Percentiles rank a stretch among this genome's conserved stretches.
These are phyloP conservation scores for Pulicaria dysenterica DNA, from an alignment of 129 eudicot genomes.

Conservation along the genomic window DNA sequence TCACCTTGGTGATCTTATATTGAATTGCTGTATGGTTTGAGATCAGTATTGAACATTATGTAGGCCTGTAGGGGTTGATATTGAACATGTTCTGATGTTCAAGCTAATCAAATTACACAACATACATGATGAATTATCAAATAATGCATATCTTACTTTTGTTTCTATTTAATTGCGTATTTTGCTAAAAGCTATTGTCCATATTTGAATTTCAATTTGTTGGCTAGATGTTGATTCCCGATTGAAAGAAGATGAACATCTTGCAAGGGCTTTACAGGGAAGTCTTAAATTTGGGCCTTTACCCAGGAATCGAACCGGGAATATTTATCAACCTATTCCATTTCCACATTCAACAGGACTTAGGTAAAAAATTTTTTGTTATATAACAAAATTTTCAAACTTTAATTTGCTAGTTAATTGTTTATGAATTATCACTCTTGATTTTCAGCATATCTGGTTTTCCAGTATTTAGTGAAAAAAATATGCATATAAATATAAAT, in stretches of 20 bases:
- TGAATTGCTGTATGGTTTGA: neutral
- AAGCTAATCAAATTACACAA: neutral
- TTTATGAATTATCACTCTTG: neutral
- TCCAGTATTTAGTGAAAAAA: neutral
- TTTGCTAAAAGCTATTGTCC: neutral
- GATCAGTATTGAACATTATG: neutral
- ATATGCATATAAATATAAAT: neutral
- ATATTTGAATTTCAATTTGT: conserved; percentile 16
- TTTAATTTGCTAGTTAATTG: neutral
- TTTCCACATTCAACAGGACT: conserved; percentile 54
- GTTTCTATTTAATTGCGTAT: neutral
- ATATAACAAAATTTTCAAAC: neutral
- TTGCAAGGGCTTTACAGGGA: conserved; percentile 81
- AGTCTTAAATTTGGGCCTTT: conserved; percentile 63
- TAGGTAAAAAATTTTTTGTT: conserved; percentile 42
- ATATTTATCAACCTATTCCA: conserved; percentile 55
- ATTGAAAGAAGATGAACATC: conserved; percentile 77
- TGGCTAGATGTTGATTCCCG: conserved; percentile 54
- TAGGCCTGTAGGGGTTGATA: neutral
- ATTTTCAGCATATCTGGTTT: neutral
- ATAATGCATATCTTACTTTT: neutral
- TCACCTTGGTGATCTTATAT: conserved; percentile 3
- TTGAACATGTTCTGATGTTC: neutral
- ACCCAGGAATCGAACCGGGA: conserved; percentile 40
- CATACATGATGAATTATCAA: neutral